Conservation (phyloP, 768 basidiomycete genomes). For the Panus rudis region DNA sequence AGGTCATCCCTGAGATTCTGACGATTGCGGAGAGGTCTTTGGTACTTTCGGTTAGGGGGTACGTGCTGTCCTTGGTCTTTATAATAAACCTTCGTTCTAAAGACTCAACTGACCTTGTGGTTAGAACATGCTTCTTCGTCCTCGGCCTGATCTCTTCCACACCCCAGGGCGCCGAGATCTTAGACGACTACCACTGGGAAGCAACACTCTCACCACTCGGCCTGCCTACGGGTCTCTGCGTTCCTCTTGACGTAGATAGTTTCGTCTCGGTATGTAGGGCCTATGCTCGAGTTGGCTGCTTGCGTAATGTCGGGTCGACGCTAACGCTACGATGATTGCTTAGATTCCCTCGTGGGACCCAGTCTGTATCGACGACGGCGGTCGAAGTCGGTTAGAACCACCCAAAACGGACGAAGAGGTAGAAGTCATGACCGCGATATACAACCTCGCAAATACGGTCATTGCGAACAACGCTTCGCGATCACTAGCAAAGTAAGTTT, state of each 20-base stretch:
- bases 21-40: slow-evolving; percentile 87
- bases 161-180: slow-evolving; percentile 83
- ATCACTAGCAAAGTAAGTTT: slow-evolving; percentile 69
- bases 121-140: slow-evolving; percentile 93
- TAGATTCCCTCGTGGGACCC: slow-evolving; percentile 70
- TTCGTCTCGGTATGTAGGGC: slow-evolving; percentile 80
- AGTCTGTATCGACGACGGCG: slow-evolving; percentile 22
- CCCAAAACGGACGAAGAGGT: slow-evolving; percentile 65
- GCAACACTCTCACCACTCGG: slow-evolving; percentile 84
- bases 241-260: slow-evolving; percentile 76
- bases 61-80: slow-evolving; percentile 19
- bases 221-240: slow-evolving; percentile 81
- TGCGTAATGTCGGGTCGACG: too few species aligned
- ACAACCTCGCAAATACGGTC: slow-evolving; percentile 92
- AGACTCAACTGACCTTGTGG: slow-evolving; percentile 1
- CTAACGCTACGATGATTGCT: slow-evolving; percentile 2
- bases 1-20: slow-evolving; percentile 83
- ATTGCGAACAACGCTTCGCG: slow-evolving; percentile 93
- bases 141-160: slow-evolving; percentile 90
- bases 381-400: slow-evolving; percentile 47
- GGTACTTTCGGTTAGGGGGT: slow-evolving; percentile 93
- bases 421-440: slow-evolving; percentile 83
- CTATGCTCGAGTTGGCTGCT: too few species aligned
- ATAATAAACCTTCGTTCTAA: not conserved
- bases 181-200: slow-evolving; percentile 92